Conservation (phyloP, 139 green algal species). For the Chlamydomonas asymmetrica region DNA sequence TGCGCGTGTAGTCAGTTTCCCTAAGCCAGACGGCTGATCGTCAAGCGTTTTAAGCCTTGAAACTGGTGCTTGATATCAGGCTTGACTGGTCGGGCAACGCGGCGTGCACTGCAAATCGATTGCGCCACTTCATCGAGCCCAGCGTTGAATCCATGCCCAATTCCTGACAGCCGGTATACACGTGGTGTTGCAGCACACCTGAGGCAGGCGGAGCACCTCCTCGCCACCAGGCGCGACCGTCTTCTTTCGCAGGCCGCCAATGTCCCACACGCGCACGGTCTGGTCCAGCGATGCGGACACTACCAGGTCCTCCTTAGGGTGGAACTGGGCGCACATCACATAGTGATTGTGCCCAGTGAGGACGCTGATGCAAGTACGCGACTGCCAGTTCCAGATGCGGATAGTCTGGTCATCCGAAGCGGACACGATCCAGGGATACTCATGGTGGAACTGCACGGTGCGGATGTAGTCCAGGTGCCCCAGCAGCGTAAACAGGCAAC, state of each 20-base stretch:
- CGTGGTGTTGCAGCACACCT: too few species aligned
- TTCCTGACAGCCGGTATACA: too few species aligned
- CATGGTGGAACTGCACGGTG: constrained; percentile 93
- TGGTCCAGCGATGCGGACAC: constrained; percentile 95
- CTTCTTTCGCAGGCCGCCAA: constrained; percentile 95
- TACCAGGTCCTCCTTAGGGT: constrained; percentile 95
- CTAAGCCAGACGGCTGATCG: too few species aligned
- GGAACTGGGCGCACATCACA: constrained; percentile 99
- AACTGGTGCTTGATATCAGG: too few species aligned
- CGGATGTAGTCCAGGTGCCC: constrained; percentile 99
- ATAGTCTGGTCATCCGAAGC: constrained; percentile 99
- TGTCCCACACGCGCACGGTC: constrained; percentile 99
- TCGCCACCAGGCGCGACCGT: constrained; percentile 80
- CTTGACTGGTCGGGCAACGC: too few species aligned
- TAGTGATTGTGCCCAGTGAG: constrained; percentile 99
- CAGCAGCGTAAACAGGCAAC: constrained; percentile 98
- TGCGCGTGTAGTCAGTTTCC: too few species aligned
- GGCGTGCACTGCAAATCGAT: too few species aligned
- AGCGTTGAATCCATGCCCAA: too few species aligned
- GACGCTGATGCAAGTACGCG: constrained; percentile 92
- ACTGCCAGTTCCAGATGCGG: constrained; percentile 99
- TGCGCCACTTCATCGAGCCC: too few species aligned
- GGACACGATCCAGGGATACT: constrained; percentile 98
- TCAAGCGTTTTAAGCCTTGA: too few species aligned
- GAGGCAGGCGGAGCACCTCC: constrained; percentile 80